Base-by-base conservation (phyloP, 2,329 filamentous ascomycete species). In the Aureobasidium sp. region DNA sequence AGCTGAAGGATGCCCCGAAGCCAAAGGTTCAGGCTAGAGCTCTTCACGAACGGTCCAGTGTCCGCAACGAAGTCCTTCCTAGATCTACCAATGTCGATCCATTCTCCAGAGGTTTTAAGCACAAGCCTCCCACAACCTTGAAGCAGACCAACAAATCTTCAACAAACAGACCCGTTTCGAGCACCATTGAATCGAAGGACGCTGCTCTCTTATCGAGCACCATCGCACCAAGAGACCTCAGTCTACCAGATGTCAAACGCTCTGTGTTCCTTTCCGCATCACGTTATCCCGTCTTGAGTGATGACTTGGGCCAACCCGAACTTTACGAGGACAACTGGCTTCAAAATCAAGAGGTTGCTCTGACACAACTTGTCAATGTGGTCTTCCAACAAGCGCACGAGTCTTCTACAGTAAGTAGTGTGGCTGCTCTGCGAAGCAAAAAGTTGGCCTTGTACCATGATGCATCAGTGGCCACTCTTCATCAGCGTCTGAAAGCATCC, bases 321-420 rank as follows among this genome's bases (percentile, higher is more conserved):
- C 75, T 87, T 65, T 86, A 86, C 68, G 83, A 86, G 67, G 83
- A 86, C 49, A 77, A 80, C 61, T 87, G 84, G 84, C 79, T 87
- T 41, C 77, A 75, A 13, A 80, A 86, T 63, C 84, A 87, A 67
- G 84, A 87, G 67, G 74, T 81, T 27, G 80, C 82, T 41, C 79
- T 87, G 48, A 83, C 83, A 0, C 83, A 86, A 67, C 73, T 86
- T 7, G 70, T 83, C 50, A 87, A 87, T 69, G 74, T 75, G 15
- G 72, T 86, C 52, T 83, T 85, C 66, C 71, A 78, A 39, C 69
- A 75, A 5, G 70, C 73, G 0, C 70, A 73, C 16, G 71, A 67
- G 66, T 71, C 29, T 61, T 67, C n/a, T 63, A 69, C 50, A 9
- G 11, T 21, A 41, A 13, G 36, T 5, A 37, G 42, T 10, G 49